phyloP scores from a whole-genome alignment of 2,329 filamentous ascomycete genomes.

The Epichloe gansuensis region DNA sequence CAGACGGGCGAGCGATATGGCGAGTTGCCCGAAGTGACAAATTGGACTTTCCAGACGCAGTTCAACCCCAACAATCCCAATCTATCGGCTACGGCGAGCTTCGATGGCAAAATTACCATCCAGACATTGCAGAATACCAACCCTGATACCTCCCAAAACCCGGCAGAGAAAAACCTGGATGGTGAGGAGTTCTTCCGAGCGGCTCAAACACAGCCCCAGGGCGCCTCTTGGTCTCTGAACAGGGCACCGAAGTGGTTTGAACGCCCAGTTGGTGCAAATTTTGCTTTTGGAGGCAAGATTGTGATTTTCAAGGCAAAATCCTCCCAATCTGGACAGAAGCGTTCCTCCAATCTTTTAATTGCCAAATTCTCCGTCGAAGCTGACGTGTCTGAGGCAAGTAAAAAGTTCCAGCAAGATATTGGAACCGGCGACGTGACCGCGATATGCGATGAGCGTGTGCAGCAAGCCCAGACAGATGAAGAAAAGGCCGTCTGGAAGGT shows the following conservation, averaged over 20 bases:
- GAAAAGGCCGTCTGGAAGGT: slow-evolving; percentile 96
- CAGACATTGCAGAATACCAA: slow-evolving; percentile 94
- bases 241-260: slow-evolving; percentile 88
- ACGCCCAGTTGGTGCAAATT: slow-evolving; percentile 71
- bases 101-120: slow-evolving; percentile 89
- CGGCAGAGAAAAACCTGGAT: slow-evolving; percentile 58
- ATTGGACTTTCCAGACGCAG: slow-evolving; percentile 93
- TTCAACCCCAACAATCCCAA: slow-evolving; percentile 92
- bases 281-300: slow-evolving; percentile 91
- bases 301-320: slow-evolving; percentile 56
- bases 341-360: slow-evolving; percentile 67
- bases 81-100: slow-evolving; percentile 87
- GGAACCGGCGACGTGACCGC: slow-evolving; percentile 61
- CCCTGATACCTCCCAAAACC: slow-evolving; percentile 53
- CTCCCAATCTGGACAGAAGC: slow-evolving; percentile 47
- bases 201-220: slow-evolving; percentile 83
- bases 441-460: slow-evolving; percentile 70
- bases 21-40: slow-evolving; percentile 95
- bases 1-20: slow-evolving; percentile 78
- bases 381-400: slow-evolving; percentile 68
- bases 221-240: slow-evolving; percentile 71
- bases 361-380: slow-evolving; percentile 82
- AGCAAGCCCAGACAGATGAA: slow-evolving; percentile 66
- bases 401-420: slow-evolving; percentile 76
- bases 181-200: slow-evolving; percentile 95